Conservation (phyloP, 768 basidiomycete species). For the Tephrocybe sp. region DNA sequence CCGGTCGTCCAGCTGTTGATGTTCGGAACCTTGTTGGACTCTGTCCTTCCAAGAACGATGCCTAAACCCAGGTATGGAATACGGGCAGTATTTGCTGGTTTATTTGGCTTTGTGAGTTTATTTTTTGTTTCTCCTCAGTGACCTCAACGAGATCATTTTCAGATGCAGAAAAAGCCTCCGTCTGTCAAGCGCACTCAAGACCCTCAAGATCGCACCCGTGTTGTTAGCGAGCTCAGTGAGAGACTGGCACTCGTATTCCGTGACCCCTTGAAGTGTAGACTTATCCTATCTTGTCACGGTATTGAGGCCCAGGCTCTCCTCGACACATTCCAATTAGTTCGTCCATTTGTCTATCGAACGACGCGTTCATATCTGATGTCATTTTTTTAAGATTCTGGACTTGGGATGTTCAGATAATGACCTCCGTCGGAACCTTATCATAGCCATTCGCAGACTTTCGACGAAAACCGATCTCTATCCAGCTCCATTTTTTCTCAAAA, state of each 20-base stretch:
- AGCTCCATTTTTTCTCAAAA: neutral
- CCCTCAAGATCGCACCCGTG: neutral
- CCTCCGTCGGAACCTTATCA: slow-evolving; percentile 7
- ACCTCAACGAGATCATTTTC: too few species aligned
- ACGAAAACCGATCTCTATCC: slow-evolving; percentile 12
- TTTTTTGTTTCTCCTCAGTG: neutral
- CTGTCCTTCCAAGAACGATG: neutral
- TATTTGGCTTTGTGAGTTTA: neutral
- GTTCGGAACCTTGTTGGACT: neutral
- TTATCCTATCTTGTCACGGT: neutral
- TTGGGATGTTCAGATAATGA: neutral
- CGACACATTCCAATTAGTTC: slow-evolving; percentile 6
- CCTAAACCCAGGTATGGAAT: neutral
- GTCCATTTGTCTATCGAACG: neutral
- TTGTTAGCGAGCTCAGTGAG: neutral
- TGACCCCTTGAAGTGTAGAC: neutral
- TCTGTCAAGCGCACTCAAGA: neutral
- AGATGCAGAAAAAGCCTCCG: neutral
- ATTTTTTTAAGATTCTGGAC: neutral
- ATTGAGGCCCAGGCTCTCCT: neutral
- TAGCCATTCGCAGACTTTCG: slow-evolving; percentile 11
- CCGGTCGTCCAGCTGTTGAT: neutral
- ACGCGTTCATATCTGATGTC: neutral
- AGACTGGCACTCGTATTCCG: neutral
- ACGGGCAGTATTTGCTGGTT: neutral